Evolutionary conservation across 768 basidiomycete species (phyloP), one percentile per base, ranked within the genome.

Genomic region (Termitomyces sp.): DNA sequence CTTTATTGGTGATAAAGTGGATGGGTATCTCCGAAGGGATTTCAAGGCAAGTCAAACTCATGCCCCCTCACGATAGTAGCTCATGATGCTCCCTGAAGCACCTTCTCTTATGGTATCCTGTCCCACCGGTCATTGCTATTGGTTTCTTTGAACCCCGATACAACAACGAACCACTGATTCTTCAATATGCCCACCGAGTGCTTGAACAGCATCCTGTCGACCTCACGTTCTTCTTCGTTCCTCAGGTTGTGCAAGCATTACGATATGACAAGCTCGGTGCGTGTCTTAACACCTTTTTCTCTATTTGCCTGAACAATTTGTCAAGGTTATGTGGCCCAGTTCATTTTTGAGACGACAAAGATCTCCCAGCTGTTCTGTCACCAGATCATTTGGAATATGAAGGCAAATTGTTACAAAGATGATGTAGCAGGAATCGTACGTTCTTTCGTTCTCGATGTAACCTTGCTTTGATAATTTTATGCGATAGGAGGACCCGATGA

Each of bases 361-460:
- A 93, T 98, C 52, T 98, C 96, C 2, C 95, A 96, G 69, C 73
- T 94, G 23, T 99, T 99, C 76, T 99, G 97, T 68, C 97, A 99
- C 68, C 97, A 99, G 75, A 98, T 98, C 61, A 92, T 99, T 60
- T 99, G 97, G 97, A 99, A 98, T 70, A 98, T 98, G 97, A 96
- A 96, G 66, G 97, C 97, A 5, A 99, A 99, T 66, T 94, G 91
- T 60, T 97, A 86, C 70, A 92, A 90, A 65, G 96, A 95, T 65
- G 97, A 98, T 65, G 76, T 79, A 7, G 92, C 85, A 14, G 95
- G 95, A 69, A 78, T 90, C 57, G 93, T 91, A 65, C 50, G 83
- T 76, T 52, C 34, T 27, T 52, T 25, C 9, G 35, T 17, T 12
- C 47, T 29, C 10, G 31, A 21, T 10, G 5, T 47, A 23, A 11